phyloP scores from a whole-genome alignment of 805 yeast genomes.

The Huiozyma naganishii region DNA sequence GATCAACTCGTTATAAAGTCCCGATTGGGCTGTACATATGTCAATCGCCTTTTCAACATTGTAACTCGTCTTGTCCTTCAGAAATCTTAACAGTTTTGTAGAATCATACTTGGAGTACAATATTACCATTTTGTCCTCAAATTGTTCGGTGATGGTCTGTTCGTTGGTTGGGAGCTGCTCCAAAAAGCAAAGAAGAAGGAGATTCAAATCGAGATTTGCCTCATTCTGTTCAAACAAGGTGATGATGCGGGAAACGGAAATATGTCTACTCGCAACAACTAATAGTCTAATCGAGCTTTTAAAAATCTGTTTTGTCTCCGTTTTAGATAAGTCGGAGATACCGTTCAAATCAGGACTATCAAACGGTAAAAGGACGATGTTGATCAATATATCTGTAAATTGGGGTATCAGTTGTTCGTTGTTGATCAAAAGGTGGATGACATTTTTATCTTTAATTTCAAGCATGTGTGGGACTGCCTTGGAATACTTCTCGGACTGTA shows the following conservation, averaged over 20 bases:
- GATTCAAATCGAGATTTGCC: constrained; percentile 23
- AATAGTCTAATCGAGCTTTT: constrained; percentile 40
- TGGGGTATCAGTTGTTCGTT: constrained; percentile 48
- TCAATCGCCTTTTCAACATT: constrained; percentile 61
- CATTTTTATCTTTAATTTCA: constrained; percentile 39
- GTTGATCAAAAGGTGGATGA: constrained; percentile 46
- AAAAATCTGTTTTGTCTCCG: constrained; percentile 18
- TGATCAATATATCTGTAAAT: constrained; percentile 40
- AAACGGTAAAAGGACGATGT: constrained; percentile 36
- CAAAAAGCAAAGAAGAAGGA: constrained; percentile 55
- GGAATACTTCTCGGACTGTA: constrained; percentile 45
- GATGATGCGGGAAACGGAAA: constrained; percentile 44
- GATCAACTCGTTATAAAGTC: constrained; percentile 56
- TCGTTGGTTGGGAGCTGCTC: constrained; percentile 49
- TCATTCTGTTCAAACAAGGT: constrained; percentile 32
- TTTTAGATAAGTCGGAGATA: constrained; percentile 31
- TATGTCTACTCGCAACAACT: constrained; percentile 54
- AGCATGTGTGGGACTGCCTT: constrained; percentile 59
- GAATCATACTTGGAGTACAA: constrained; percentile 55
- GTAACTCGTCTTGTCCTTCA: constrained; percentile 50
- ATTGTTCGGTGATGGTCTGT: constrained; percentile 40
- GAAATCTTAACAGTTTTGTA: constrained; percentile 43
- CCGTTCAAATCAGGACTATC: constrained; percentile 20
- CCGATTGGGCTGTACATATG: constrained; percentile 40
- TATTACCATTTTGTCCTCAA: constrained; percentile 57